Base-by-base conservation (phyloP, 768 basidiomycete genomes). In the Phanerochaete carnosa region DNA sequence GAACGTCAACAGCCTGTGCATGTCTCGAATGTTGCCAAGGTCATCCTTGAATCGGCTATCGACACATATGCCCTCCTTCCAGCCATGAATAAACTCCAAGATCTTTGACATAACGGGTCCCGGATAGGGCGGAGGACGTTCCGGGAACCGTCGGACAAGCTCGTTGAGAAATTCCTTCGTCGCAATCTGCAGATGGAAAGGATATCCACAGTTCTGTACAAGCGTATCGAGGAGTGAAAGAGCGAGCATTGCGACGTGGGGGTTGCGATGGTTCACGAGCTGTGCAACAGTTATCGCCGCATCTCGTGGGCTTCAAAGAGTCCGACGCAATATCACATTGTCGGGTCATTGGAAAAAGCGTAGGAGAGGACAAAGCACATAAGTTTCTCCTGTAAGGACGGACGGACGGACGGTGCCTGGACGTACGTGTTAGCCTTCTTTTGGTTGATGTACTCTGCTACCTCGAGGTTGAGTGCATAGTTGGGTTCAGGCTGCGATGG, bases 161-260 rank as follows among this genome's bases (percentile, higher is more conserved):
- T 98, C 97, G 75, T 99, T 99, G 19, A 98, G 80, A 71, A 98
- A 99, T 69, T 98, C 97, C 70, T 99, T 98, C 45, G 96, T 98
- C 19, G 90, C 81, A 67, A 98, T 91, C 73, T 99, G 97, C 25
- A 99, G 87, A 72, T 98, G 97, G 60, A 99, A 90, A 0, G 96
- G 88, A 75, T 99, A 99, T 73, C 97, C 97, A 71, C 96, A 98
- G 43, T 91, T 89, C 71, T 95, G 91, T 47, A 98, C 90, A 53
- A 99, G 87, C 15, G 92, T 94, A 73, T 95, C 91, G 64, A 98
- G 86, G 3, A 96, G 84, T 5, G 89, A 78, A 12, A 98, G 83
- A 2, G 94, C 87, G 30, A 98, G 86, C 64, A 95, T 83, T 23
- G 93, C 87, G 66, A 96, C 83, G 71, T 97, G 95, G 0, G 92